These are phyloP conservation scores for Terfezia boudieri DNA, from an alignment of 495 filamentous ascomycete genomes.

Conservation along the genomic window DNA sequence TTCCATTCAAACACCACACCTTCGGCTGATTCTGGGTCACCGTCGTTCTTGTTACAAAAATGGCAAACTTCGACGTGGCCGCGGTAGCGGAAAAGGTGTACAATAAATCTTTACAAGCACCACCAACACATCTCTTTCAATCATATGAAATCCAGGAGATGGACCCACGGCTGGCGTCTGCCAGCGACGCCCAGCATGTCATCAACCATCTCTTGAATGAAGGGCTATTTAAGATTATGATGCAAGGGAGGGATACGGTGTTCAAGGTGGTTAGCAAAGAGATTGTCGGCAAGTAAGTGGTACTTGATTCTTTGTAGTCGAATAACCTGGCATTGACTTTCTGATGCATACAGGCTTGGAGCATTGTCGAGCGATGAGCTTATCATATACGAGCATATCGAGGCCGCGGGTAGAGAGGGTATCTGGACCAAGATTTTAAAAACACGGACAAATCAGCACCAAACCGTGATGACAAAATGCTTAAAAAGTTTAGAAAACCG, in stretches of 20 bases:
- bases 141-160: not conserved
- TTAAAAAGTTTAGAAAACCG: slow-evolving; percentile 54
- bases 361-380: slow-evolving; percentile 37
- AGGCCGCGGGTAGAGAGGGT: slow-evolving; percentile 54
- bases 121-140: not conserved
- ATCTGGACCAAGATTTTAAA: slow-evolving; percentile 74
- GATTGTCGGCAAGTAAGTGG: slow-evolving; percentile 15
- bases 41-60: not conserved
- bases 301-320: not conserved
- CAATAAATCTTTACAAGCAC: not conserved
- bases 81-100: not conserved
- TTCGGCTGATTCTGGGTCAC: too few relatives aligned
- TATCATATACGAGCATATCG: slow-evolving; percentile 66
- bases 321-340: not conserved
- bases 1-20: too few relatives aligned
- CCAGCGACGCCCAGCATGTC: not conserved
- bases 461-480: slow-evolving; percentile 46
- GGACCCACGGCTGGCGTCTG: not conserved
- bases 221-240: slow-evolving; percentile 11
- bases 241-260: slow-evolving; percentile 11
- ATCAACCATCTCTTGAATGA: slow-evolving; percentile 13
- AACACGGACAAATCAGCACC: slow-evolving; percentile 50
- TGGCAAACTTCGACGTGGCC: not conserved
- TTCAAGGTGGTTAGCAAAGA: slow-evolving; percentile 15
- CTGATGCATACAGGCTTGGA: slow-evolving; percentile 8